Evolutionary conservation across 176 grass and related monocot species (phyloP).

Genomic region (Cenchrus purpureus): DNA sequence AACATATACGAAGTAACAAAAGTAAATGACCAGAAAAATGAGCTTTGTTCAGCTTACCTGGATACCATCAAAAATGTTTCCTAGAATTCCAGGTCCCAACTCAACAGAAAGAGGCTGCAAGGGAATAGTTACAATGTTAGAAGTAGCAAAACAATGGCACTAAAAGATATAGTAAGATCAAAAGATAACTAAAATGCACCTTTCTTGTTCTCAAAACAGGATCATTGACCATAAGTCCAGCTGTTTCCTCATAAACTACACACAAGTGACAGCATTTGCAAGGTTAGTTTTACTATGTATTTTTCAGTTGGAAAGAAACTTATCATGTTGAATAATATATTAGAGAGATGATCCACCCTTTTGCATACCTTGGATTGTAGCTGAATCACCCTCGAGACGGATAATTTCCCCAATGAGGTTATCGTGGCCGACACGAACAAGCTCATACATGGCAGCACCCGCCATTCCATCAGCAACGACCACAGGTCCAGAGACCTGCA

Average conservation of each 20-base stretch:
- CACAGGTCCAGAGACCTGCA: constrained; percentile 87
- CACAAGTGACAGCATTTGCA: constrained; percentile 2
- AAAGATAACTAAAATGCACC: constrained; percentile 38
- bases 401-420: constrained; percentile 70
- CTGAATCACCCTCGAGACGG: constrained; percentile 62
- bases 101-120: constrained; percentile 87
- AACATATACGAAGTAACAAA: neutral
- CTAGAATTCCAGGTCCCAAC: constrained; percentile 90
- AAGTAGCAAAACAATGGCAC: constrained; percentile 1
- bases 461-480: constrained; percentile 96
- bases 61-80: constrained; percentile 97
- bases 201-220: constrained; percentile 68
- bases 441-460: constrained; percentile 69
- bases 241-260: constrained; percentile 72
- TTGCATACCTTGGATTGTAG: constrained; percentile 73
- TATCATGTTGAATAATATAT: neutral
- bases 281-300: constrained; percentile 13
- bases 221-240: constrained; percentile 68
- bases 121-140: constrained; percentile 27
- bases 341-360: neutral
- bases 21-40: neutral
- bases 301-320: neutral
- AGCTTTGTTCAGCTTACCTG: constrained; percentile 49
- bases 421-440: constrained; percentile 60
- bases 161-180: neutral